Base-by-base conservation (phyloP, 1,284 basidiomycete genomes). In the Fomitopsis palustris region DNA sequence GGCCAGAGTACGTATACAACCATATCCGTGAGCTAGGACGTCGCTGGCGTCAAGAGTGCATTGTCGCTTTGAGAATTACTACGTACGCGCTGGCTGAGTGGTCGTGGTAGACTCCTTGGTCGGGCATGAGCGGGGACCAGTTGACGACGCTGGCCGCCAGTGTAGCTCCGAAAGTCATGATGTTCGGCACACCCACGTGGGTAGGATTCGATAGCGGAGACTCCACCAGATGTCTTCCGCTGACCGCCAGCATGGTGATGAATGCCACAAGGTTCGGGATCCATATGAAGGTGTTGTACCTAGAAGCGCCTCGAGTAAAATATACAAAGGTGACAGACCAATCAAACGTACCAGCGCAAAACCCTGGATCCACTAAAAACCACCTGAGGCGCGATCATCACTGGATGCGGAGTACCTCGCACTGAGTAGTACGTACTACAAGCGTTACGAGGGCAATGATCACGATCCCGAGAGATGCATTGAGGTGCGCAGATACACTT, bases 401-500 rank as follows among this genome's bases (percentile, higher is more conserved):
- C 14, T 6, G 25, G 2, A 10, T 56, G 16, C n/a, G 6, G n/a
- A 16, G 23, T 42, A 2, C 8, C 3, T 17, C 4, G 17, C 25
- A 58, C 19, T 37, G 14, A 49, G 19, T 25, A 21, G 16, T 17
- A 33, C 70, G 23, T 45, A 72, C 82, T 37, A 81, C 75, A 35
- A 94, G 76, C 0, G 88, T 85, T 37, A 94, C 81, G 29, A 90
- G 62, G 2, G 84, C 78, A 25, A 94, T 88, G 58, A 95, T 88
- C 19, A 92, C 87, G 58, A 95, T 94, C 0, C 93, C 93, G 3
- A 91, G 60, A 0, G 82, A 81, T 49, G 78, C 80, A 60, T 81
- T 67, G 8, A 85, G 67, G 60, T 75, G 76, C 38, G 72, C 70
- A 49, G 82, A 87, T 2, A 87, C 84, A 51, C 86, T 82, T 2